Conservation (phyloP, 208 protist species). For the Leishmania turanica region DNA sequence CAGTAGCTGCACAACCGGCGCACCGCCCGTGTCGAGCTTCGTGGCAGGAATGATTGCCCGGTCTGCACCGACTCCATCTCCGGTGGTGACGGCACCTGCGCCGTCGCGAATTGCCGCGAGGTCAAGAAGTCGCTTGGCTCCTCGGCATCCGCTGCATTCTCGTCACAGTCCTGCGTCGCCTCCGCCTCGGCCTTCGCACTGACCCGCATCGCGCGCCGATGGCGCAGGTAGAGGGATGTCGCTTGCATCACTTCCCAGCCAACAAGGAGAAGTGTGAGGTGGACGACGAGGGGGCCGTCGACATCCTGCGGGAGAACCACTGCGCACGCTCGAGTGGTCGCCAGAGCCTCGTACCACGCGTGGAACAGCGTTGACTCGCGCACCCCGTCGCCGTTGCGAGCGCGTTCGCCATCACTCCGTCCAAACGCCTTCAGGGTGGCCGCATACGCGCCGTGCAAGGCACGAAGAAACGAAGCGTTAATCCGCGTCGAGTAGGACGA, state of each 20-base stretch:
- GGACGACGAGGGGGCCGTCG: conserved; percentile 31
- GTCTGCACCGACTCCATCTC: conserved; percentile 7
- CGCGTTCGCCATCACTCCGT: neutral
- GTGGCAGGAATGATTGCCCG: conserved; percentile 15
- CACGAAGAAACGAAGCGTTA: neutral
- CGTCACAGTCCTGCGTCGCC: conserved; percentile 3
- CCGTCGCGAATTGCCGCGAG: neutral
- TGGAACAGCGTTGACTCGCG: neutral
- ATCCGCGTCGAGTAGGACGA: neutral
- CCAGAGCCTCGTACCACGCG: conserved; percentile 13
- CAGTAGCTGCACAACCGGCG: conserved; percentile 43
- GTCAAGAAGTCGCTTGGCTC: neutral
- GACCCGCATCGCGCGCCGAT: conserved; percentile 13
- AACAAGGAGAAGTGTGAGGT: conserved; percentile 24
- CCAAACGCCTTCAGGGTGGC: neutral
- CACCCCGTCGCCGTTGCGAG: neutral
- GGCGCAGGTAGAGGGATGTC: conserved; percentile 23
- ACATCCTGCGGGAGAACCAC: conserved; percentile 11
- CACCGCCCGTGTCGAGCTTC: conserved; percentile 19
- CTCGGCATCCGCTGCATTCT: conserved; percentile 7
- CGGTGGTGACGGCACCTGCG: neutral
- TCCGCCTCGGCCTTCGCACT: conserved; percentile 2
- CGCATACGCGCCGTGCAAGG: neutral
- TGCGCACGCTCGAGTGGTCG: conserved; percentile 24
- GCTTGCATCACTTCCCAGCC: conserved; percentile 18